Evolutionary conservation across 306 rosid genomes (phyloP).

Genomic region (Prosopis cineraria): DNA sequence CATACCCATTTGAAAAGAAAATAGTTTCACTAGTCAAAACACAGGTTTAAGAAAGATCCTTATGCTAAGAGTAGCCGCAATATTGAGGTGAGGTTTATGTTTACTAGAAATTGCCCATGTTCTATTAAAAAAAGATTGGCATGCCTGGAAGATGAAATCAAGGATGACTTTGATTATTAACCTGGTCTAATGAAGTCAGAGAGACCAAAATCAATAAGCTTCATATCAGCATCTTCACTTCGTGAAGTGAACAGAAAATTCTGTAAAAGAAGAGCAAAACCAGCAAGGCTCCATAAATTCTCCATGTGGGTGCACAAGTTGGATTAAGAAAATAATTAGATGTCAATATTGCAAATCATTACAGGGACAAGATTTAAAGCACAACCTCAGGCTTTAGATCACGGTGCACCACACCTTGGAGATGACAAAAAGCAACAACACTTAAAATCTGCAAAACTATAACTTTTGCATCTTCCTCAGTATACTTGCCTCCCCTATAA

Average conservation of each 20-base stretch:
- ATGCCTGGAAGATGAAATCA: not conserved
- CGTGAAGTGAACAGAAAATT: constrained; percentile 91
- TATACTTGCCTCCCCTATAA: constrained; percentile 87
- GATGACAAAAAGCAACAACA: constrained; percentile 96
- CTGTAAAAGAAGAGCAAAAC: constrained; percentile 49
- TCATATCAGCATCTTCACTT: constrained; percentile 95
- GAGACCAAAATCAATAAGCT: constrained; percentile 97
- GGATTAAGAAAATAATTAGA: constrained; percentile 11
- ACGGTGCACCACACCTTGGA: constrained; percentile 99
- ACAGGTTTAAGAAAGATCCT: not conserved
- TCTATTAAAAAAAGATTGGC: not conserved
- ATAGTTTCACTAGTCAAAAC: constrained; percentile 5
- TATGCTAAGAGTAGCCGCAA: not conserved
- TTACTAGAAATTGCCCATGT: not conserved
- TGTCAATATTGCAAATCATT: constrained; percentile 23
- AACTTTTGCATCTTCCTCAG: constrained; percentile 91
- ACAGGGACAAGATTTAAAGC: constrained; percentile 24
- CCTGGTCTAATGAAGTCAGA: constrained; percentile 96
- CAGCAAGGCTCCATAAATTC: constrained; percentile 17
- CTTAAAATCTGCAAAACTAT: constrained; percentile 87
- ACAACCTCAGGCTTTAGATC: constrained; percentile 98
- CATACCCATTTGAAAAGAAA: not conserved
- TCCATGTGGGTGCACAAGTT: not conserved
- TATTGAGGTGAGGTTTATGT: not conserved
- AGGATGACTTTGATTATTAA: constrained; percentile 40